Evolutionary conservation across 2,329 filamentous ascomycete genomes (phyloP), one percentile per base, ranked within the genome.

Genomic region (Pestalotiopsis sp.): DNA sequence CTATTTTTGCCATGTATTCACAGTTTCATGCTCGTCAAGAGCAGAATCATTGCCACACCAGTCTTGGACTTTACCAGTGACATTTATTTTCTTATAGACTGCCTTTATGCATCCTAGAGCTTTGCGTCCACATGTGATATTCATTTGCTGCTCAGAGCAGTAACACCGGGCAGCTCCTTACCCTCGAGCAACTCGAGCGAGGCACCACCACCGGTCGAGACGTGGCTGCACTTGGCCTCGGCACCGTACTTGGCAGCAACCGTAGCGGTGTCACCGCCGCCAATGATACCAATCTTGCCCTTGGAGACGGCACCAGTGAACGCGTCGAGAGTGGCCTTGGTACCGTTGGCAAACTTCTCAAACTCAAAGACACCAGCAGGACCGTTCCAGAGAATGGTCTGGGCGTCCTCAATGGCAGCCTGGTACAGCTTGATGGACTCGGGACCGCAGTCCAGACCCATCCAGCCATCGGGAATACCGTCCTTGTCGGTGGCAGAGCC

Each of bases 381-480:
- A 68, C 96, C 96, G 87, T 99, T 99, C 96, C 96, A 99, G 72
- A 99, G 92, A 81, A 99, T 98, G 68, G 96, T 99, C 88, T 98
- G 91, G 73, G 95, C 90, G 77, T 95, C 91, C 73, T 87, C 87
- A 75, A 99, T 98, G 74, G 95, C 91, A 79, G 92, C 86, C 87
- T 95, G 90, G 91, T 93, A 98, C 68, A 97, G 88, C 85, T 94
- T 89, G 77, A 97, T 87, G 74, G 91, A 95, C 91, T 98, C 91
- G 73, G 92, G 88, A 69, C 96, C 96, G 79, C 94, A 96, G 85
- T 99, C 96, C 63, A 99, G 91, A 79, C 96, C 96, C 93, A 97
- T 95, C 94, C 93, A 98, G 81, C 95, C 96, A 78, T 98, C 95
- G 71, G 95, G 94, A 75, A 99, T 98, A 73, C 96, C 96, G 31